A percentile compares a stretch with the other conserved stretches of the same genome.
Evolutionary conservation across 495 filamentous ascomycete genomes (phyloP).

Genomic region (Collariella sp.): DNA sequence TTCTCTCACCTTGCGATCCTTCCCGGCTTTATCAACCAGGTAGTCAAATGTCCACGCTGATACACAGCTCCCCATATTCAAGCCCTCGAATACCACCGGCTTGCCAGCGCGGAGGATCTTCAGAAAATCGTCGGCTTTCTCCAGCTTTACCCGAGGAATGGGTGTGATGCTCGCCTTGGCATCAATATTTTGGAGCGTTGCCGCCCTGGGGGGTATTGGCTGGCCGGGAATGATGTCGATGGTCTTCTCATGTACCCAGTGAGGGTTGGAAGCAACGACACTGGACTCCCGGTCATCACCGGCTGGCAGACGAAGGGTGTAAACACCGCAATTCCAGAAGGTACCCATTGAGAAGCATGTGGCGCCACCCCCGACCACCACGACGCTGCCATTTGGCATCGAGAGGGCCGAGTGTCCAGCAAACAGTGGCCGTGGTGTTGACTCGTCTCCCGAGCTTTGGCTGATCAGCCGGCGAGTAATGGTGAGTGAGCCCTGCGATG

Average conservation of each 20-base stretch:
- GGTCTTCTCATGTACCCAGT: conserved; percentile 21
- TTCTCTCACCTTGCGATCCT: conserved; percentile 49
- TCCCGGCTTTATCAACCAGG: conserved; percentile 55
- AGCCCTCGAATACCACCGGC: conserved; percentile 57
- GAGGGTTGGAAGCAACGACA: background rate
- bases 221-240: conserved; percentile 21
- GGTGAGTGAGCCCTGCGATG: background rate
- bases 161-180: conserved; percentile 10
- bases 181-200: background rate
- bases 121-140: conserved; percentile 43
- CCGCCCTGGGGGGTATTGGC: background rate
- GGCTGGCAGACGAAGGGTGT: conserved; percentile 6
- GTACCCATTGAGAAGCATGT: conserved; percentile 75
- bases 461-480: conserved; percentile 10
- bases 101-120: conserved; percentile 47
- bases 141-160: conserved; percentile 45
- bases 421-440: conserved; percentile 48
- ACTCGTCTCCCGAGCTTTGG: background rate
- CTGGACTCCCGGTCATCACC: background rate
- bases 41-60: conserved; percentile 61
- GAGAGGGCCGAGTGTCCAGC: conserved; percentile 49
- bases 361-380: conserved; percentile 71
- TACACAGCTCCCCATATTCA: conserved; percentile 59
- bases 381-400: conserved; percentile 32
- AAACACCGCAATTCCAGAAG: conserved; percentile 29